phyloP scores from a whole-genome alignment of 163 green algal genomes.

The Volvox carteri region DNA sequence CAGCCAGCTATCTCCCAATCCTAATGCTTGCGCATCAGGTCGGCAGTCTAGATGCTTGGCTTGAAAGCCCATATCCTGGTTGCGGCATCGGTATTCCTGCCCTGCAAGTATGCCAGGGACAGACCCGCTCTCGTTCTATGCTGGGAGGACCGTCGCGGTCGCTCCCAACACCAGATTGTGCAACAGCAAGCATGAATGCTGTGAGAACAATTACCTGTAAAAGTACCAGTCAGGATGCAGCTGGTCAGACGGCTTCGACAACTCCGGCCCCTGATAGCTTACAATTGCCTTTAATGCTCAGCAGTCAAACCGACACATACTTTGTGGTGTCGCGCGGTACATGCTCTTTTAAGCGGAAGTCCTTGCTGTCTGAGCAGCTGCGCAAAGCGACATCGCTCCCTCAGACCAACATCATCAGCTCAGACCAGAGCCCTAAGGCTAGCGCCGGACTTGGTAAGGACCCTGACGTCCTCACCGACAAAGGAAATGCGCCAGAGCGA shows the following conservation, averaged over 20 bases:
- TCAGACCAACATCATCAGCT: no score
- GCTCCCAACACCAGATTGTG: neutral
- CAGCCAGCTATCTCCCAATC: neutral
- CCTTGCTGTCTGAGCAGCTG: slow-evolving; percentile 14
- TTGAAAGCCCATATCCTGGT: neutral
- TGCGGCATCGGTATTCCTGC: neutral
- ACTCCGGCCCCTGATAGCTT: neutral
- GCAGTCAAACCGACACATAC: neutral
- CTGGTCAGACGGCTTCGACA: neutral
- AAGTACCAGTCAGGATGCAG: neutral
- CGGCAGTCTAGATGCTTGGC: slow-evolving; percentile 22
- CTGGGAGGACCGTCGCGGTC: neutral
- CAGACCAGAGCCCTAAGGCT: no score
- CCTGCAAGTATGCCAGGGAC: neutral
- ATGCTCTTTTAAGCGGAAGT: neutral
- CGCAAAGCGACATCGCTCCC: neutral
- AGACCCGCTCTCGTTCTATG: neutral
- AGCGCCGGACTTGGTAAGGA: no score
- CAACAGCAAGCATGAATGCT: no score
- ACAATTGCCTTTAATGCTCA: neutral
- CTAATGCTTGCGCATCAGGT: slow-evolving; percentile 19
- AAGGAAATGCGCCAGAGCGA: no score
- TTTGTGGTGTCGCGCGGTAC: neutral
- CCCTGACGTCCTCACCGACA: no score
- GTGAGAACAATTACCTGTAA: neutral